A percentile compares a stretch with the other conserved stretches of the same genome.
phyloP scores from a whole-genome alignment of 225 moss, liverwort and hornwort genomes.

The Bryoerythrophyllum caledonicum region DNA sequence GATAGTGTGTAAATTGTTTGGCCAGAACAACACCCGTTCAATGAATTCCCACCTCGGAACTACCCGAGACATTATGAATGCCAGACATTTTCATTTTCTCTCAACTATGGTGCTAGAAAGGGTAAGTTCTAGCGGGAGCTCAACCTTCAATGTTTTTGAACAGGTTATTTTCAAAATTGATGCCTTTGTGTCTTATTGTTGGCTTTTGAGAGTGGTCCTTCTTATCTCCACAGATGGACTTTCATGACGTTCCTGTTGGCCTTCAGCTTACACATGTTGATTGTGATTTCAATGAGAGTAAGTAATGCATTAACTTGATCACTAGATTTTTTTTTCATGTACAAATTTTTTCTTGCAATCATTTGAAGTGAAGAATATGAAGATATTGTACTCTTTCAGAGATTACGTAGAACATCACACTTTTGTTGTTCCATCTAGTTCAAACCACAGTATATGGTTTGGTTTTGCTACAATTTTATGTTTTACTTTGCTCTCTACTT shows the following conservation, averaged over 20 bases:
- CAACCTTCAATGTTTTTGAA: not conserved
- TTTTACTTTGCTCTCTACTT: no score
- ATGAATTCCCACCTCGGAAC: conserved; percentile 36
- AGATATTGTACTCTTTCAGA: not conserved
- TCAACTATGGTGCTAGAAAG: conserved; percentile 60
- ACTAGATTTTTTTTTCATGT: not conserved
- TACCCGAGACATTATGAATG: conserved; percentile 40
- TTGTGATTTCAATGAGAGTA: conserved; percentile 84
- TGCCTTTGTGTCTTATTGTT: conserved; percentile 1
- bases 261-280: conserved; percentile 76
- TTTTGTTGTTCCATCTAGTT: not conserved
- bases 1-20: conserved; percentile 34
- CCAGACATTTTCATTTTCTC: conserved; percentile 58
- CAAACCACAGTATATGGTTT: not conserved
- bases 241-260: conserved; percentile 61
- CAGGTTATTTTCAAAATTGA: not conserved
- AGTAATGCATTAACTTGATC: conserved; percentile 16
- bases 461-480: no score
- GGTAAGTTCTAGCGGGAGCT: conserved; percentile 39
- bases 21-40: conserved; percentile 41
- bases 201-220: not conserved
- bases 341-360: no score
- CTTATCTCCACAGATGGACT: conserved; percentile 56
- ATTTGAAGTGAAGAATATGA: conserved; percentile 2
- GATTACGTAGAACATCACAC: not conserved